phyloP scores from a whole-genome alignment of 2,329 filamentous ascomycete genomes.

The Massarina eburnea region DNA sequence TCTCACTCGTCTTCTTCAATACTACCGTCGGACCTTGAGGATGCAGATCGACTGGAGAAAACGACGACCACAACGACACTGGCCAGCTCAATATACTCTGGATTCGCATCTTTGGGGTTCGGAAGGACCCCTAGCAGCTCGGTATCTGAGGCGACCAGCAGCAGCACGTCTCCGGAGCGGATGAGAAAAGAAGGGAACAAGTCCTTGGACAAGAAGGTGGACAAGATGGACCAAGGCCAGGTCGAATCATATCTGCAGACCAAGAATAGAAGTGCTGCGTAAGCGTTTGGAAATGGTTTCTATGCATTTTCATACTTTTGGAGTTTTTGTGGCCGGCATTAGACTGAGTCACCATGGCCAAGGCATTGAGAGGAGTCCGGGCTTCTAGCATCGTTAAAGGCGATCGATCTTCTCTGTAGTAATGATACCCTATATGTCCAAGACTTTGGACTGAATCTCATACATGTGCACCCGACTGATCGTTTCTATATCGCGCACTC shows the following conservation, averaged over 20 bases:
- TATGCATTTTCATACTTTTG: too few relatives aligned
- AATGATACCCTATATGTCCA: background rate
- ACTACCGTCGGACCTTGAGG: slow-evolving; percentile 6
- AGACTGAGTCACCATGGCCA: background rate
- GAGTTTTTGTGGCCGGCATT: background rate
- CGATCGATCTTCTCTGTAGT: background rate
- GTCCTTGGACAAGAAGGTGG: slow-evolving; percentile 21
- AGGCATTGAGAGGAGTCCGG: background rate
- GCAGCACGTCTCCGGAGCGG: slow-evolving; percentile 7
- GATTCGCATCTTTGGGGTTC: slow-evolving; percentile 33
- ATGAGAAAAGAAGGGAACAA: slow-evolving; percentile 1
- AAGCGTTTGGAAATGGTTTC: background rate
- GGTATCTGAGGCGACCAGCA: slow-evolving; percentile 22
- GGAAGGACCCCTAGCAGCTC: slow-evolving; percentile 35
- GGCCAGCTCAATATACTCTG: slow-evolving; percentile 29
- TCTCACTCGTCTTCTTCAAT: slow-evolving; percentile 11
- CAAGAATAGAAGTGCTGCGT: background rate
- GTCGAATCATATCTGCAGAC: slow-evolving; percentile 25
- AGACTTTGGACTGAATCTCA: too few relatives aligned
- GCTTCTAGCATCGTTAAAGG: background rate
- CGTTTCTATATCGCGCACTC: too few relatives aligned
- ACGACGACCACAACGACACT: slow-evolving; percentile 18
- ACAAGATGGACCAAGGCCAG: slow-evolving; percentile 23
- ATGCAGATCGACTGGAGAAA: slow-evolving; percentile 8
- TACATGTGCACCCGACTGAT: too few relatives aligned